Conservation (phyloP, 768 basidiomycete species). For the Filobasidium wieringae region DNA sequence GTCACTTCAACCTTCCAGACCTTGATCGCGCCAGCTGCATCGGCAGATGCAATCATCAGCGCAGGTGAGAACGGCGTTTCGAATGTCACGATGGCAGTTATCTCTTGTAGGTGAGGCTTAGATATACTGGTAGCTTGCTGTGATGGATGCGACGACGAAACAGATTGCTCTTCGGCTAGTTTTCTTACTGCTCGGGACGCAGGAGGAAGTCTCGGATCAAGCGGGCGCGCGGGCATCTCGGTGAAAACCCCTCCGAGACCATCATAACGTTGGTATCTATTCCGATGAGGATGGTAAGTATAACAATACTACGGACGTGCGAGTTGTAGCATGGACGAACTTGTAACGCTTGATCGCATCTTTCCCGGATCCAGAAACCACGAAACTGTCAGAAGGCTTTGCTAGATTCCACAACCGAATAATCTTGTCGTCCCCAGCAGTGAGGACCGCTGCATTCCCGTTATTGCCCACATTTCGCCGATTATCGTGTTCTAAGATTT, state of each 20-base stretch:
- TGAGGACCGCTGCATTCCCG: slow-evolving; percentile 72
- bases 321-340: slow-evolving; percentile 42
- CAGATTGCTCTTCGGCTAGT: slow-evolving; percentile 41
- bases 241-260: too few species aligned
- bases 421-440: slow-evolving; percentile 79
- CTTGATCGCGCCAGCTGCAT: slow-evolving; percentile 77
- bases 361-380: slow-evolving; percentile 65
- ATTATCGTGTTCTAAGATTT: too few species aligned
- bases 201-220: slow-evolving; percentile 19
- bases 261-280: too few species aligned
- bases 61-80: slow-evolving; percentile 89
- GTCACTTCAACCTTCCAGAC: slow-evolving; percentile 49
- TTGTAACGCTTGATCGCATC: slow-evolving; percentile 67
- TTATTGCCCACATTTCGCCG: too few species aligned
- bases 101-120: slow-evolving; percentile 83
- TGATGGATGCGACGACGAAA: slow-evolving; percentile 70
- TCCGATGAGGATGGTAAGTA: slow-evolving; percentile 12
- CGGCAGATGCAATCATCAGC: slow-evolving; percentile 65
- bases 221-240: slow-evolving; percentile 46
- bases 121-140: slow-evolving; percentile 67
- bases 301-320: slow-evolving; percentile 36
- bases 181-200: slow-evolving; percentile 26
- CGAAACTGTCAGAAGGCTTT: slow-evolving; percentile 56
- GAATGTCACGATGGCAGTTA: slow-evolving; percentile 72
- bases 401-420: slow-evolving; percentile 80